Percentiles rank a stretch among this genome's conserved stretches.
Conservation (phyloP, 2,329 filamentous ascomycete species). For the Fusarium sambucinum region DNA sequence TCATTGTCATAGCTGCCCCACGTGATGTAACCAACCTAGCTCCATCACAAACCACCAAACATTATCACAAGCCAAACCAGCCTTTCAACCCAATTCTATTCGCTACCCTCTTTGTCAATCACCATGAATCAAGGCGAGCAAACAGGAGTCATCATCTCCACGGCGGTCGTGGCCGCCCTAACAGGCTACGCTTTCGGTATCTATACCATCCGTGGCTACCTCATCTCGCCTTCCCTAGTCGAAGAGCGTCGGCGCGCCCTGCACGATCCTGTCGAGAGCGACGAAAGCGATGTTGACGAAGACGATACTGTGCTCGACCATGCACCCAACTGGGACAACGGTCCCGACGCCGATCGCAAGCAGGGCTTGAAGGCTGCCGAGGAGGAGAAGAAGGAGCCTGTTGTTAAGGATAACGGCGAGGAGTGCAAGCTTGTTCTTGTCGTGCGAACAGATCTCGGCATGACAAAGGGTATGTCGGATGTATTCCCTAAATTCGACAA, state of each 20-base stretch:
- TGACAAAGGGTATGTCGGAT: constrained; percentile 84
- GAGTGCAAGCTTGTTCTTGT: constrained; percentile 96
- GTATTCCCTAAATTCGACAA: fast-evolving
- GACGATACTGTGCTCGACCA: constrained; percentile 71
- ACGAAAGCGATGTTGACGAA: constrained; percentile 76
- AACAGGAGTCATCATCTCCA: constrained; percentile 75
- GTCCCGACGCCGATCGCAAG: constrained; percentile 67
- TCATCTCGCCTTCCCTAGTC: constrained; percentile 67
- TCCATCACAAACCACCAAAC: constrained; percentile 28
- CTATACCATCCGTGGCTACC: constrained; percentile 73
- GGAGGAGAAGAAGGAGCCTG: constrained; percentile 59
- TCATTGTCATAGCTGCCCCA: constrained; percentile 21
- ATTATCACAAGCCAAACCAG: constrained; percentile 15
- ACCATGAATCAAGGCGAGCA: constrained; percentile 58
- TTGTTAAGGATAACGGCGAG: constrained; percentile 63
- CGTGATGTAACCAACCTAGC: constrained; percentile 37
- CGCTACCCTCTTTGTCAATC: not conserved
- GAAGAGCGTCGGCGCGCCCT: constrained; percentile 68
- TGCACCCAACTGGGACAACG: constrained; percentile 75
- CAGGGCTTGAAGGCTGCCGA: constrained; percentile 64
- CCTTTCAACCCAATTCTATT: not conserved
- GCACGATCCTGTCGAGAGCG: constrained; percentile 73
- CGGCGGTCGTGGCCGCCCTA: constrained; percentile 78
- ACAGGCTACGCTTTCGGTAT: constrained; percentile 86
- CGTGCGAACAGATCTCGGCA: constrained; percentile 92